These are phyloP conservation scores for Thermoascus crustaceus DNA, from an alignment of 2,329 filamentous ascomycete genomes.

Conservation along the genomic window DNA sequence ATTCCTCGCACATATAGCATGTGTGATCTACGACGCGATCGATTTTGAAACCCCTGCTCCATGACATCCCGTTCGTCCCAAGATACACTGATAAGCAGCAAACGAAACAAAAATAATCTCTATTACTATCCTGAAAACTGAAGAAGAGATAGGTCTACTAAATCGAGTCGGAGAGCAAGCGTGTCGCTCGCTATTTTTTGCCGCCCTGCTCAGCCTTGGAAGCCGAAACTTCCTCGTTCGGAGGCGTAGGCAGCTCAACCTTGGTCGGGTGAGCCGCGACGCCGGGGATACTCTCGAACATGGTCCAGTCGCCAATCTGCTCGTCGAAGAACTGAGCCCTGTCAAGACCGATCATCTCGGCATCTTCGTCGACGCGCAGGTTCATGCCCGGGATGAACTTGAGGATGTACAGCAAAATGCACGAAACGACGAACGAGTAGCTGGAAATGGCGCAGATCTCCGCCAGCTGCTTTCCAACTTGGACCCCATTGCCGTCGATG, in stretches of 20 bases:
- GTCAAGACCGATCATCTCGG: slow-evolving; percentile 48
- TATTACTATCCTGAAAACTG: no score
- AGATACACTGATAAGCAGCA: no score
- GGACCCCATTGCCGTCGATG: slow-evolving; percentile 48
- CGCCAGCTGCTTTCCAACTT: slow-evolving; percentile 49
- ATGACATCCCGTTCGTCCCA: no score
- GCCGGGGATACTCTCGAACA: slow-evolving; percentile 17
- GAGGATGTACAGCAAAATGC: slow-evolving; percentile 44
- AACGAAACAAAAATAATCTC: no score
- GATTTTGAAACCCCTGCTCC: no score
- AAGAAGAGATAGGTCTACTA: no score
- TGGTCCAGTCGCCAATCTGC: slow-evolving; percentile 46
- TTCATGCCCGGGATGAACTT: slow-evolving; percentile 49
- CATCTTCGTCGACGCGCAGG: slow-evolving; percentile 47
- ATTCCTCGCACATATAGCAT: no score
- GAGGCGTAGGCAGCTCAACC: background rate
- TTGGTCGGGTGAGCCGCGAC: slow-evolving; percentile 1
- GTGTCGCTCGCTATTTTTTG: background rate
- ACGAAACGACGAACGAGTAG: slow-evolving; percentile 48
- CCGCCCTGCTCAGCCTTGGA: background rate
- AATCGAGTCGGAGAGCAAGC: no score
- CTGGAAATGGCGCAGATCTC: slow-evolving; percentile 47
- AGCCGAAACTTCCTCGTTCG: slow-evolving; percentile 4
- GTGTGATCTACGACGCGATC: no score
- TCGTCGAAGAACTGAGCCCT: slow-evolving; percentile 50